Evolutionary conservation across 352 stramenopile species (phyloP).

Genomic region (Phytophthora vignae): DNA sequence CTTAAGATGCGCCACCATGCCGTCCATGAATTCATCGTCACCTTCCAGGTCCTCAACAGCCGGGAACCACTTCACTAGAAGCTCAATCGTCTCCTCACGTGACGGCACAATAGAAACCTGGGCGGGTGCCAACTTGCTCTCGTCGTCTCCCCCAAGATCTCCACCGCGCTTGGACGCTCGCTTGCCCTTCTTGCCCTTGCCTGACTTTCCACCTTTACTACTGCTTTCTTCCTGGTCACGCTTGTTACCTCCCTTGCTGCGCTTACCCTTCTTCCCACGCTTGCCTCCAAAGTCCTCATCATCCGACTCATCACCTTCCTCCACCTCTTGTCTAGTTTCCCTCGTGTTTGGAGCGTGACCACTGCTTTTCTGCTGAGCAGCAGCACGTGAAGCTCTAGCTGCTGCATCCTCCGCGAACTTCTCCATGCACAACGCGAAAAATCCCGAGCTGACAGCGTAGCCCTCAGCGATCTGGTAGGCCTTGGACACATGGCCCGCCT

Average conservation of each 20-base stretch:
- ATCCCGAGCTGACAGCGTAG: slow-evolving; percentile 70
- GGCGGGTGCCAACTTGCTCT: slow-evolving; percentile 5
- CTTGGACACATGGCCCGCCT: slow-evolving; percentile 34
- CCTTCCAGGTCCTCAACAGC: slow-evolving; percentile 55
- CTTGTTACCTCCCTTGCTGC: slow-evolving; percentile 47
- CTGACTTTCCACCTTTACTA: slow-evolving; percentile 32
- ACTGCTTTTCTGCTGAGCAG: slow-evolving; percentile 41
- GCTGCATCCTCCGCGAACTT: slow-evolving; percentile 63
- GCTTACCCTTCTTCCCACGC: slow-evolving; percentile 58
- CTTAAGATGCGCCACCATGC: slow-evolving; percentile 54
- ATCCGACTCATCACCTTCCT: slow-evolving; percentile 48
- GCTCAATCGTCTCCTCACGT: slow-evolving; percentile 46
- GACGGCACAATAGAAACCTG: slow-evolving; percentile 59
- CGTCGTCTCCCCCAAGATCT: slow-evolving; percentile 25
- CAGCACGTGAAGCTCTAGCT: slow-evolving; percentile 47
- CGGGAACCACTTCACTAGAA: slow-evolving; percentile 60
- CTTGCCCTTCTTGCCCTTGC: slow-evolving; percentile 61
- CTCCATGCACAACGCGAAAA: slow-evolving; percentile 54
- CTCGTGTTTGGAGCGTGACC: background rate
- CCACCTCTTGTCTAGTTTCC: slow-evolving; percentile 34
- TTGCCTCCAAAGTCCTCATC: slow-evolving; percentile 51
- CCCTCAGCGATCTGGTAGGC: slow-evolving; percentile 61
- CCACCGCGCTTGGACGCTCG: slow-evolving; percentile 43
- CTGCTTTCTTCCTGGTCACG: slow-evolving; percentile 30
- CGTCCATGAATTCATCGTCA: slow-evolving; percentile 75